Conservation (phyloP, 306 rosid species). For the Quercus agrifolia region DNA sequence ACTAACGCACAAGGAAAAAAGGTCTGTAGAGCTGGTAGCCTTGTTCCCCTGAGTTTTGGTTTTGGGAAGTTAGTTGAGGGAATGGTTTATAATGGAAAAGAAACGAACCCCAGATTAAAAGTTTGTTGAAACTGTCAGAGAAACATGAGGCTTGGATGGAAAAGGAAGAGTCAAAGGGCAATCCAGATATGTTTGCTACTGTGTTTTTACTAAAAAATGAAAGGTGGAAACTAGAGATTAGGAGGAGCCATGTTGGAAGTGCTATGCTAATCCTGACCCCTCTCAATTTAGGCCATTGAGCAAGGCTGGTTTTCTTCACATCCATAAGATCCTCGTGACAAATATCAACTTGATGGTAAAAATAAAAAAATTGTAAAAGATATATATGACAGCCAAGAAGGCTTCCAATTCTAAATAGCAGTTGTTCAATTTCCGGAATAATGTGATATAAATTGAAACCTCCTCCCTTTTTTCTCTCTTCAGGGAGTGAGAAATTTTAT, state of each 20-base stretch:
- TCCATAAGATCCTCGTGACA: neutral
- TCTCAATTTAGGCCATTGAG: neutral
- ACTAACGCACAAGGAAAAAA: neutral
- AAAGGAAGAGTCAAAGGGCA: conserved; percentile 17
- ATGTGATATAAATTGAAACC: neutral
- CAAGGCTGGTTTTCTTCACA: neutral
- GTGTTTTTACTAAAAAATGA: conserved; percentile 19
- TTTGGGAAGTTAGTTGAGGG: neutral
- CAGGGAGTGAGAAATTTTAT: no score
- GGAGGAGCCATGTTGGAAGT: conserved; percentile 4
- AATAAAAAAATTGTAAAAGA: neutral
- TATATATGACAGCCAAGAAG: no score
- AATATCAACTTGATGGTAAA: neutral
- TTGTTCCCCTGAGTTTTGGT: conserved; percentile 13
- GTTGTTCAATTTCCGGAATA: neutral
- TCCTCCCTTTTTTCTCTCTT: neutral
- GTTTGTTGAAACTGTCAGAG: conserved; percentile 16
- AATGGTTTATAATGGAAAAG: neutral
- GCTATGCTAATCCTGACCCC: neutral
- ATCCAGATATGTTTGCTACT: neutral
- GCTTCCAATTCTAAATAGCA: neutral
- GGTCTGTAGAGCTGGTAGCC: conserved; percentile 7
- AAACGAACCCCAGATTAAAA: neutral
- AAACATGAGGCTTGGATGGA: conserved; percentile 34
- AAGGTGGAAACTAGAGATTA: conserved; percentile 16